These are phyloP conservation scores for Fusarium mexicanum DNA, from an alignment of 2,329 filamentous ascomycete genomes.

Conservation along the genomic window DNA sequence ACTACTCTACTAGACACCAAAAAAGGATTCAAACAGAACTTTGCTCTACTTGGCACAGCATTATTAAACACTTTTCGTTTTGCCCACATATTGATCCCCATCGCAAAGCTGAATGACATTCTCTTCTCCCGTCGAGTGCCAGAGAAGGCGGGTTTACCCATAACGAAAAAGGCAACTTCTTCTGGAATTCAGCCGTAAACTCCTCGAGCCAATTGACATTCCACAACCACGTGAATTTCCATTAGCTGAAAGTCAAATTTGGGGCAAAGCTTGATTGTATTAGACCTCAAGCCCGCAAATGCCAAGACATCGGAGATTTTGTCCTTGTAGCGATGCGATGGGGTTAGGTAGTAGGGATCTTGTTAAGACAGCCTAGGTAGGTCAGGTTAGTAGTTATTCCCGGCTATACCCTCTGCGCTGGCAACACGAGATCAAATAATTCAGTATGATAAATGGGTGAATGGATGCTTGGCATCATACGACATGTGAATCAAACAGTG, in stretches of 20 bases:
- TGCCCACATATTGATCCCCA: neutral
- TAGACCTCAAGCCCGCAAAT: neutral
- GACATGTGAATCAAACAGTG: neutral
- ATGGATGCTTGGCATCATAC: neutral
- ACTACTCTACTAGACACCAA: neutral
- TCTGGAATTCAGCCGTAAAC: neutral
- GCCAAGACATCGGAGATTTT: neutral
- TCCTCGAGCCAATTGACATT: neutral
- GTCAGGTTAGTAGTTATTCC: neutral
- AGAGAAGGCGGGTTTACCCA: neutral
- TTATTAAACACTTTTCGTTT: neutral
- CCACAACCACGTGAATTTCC: neutral
- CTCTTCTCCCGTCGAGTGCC: neutral
- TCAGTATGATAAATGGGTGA: neutral
- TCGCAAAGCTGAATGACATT: neutral
- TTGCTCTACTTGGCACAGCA: neutral
- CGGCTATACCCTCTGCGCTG: neutral
- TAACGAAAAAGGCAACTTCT: neutral
- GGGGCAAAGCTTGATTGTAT: neutral
- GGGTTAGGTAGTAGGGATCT: neutral
- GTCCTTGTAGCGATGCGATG: neutral
- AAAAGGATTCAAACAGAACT: neutral
- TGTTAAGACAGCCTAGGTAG: neutral
- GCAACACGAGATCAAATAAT: neutral
- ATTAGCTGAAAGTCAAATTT: neutral